A percentile compares a stretch with the other conserved stretches of the same genome.
Evolutionary conservation across 139 green algal genomes (phyloP).

Genomic region (Volvox africanus): DNA sequence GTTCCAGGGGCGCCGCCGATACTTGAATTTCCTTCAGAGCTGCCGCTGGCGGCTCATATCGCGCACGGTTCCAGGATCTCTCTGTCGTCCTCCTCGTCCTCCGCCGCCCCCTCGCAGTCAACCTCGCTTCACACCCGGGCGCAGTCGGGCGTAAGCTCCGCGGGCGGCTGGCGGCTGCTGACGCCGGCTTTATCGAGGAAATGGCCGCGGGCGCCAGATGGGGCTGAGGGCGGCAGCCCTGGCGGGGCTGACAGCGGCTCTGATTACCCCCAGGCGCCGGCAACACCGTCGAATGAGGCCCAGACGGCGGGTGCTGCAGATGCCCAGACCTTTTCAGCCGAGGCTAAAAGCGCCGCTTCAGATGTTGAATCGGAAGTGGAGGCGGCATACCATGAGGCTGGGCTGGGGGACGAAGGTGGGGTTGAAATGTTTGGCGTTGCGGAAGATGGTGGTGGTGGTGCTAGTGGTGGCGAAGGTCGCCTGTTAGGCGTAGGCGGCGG

Average conservation of each 20-base stretch:
- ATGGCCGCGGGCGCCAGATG: background rate
- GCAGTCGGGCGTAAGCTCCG: background rate
- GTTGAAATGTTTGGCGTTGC: background rate
- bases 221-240: background rate
- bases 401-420: background rate
- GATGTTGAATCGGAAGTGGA: background rate
- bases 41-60: background rate
- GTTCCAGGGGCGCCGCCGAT: background rate
- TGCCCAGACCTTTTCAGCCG: background rate
- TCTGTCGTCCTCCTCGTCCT: background rate
- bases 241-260: too few species aligned
- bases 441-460: too few species aligned
- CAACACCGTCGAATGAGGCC: background rate
- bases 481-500: too few species aligned
- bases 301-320: background rate
- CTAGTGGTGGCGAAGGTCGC: background rate
- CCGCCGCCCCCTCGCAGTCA: background rate
- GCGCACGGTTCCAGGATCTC: background rate
- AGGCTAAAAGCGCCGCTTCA: background rate
- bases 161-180: background rate
- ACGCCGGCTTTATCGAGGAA: background rate
- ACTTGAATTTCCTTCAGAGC: background rate
- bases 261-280: background rate
- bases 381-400: background rate
- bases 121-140: background rate